phyloP scores from a whole-genome alignment of 768 basidiomycete species.

The Lentinula detonsa region DNA sequence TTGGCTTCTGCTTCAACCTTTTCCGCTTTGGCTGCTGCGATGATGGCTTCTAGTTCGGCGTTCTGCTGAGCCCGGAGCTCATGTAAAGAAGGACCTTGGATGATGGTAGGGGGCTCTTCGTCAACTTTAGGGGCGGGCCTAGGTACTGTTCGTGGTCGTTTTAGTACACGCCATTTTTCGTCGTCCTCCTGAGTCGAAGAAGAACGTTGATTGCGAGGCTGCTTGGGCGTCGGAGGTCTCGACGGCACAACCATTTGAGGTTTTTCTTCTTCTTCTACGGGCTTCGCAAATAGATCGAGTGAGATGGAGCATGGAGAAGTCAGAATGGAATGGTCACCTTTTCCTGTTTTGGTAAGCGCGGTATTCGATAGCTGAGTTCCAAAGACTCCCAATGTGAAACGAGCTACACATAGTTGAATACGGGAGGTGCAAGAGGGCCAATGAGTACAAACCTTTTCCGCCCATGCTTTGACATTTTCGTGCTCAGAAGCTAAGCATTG shows the following conservation, averaged over 20 bases:
- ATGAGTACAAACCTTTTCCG: slow-evolving; percentile 48
- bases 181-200: background rate
- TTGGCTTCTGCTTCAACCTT: slow-evolving; percentile 14
- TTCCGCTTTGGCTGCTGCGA: slow-evolving; percentile 4
- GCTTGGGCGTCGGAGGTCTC: background rate
- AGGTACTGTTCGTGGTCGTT: background rate
- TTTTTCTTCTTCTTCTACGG: background rate
- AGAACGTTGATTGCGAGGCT: background rate
- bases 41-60: background rate
- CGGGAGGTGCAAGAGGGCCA: background rate
- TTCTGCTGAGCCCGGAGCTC: background rate
- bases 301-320: background rate
- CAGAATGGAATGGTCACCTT: background rate
- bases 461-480: slow-evolving; percentile 47
- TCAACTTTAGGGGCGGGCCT: background rate
- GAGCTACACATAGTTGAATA: slow-evolving; percentile 38
- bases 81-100: too few relatives aligned
- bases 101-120: background rate
- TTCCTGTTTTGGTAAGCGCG: slow-evolving; percentile 44
- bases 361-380: slow-evolving; percentile 80
- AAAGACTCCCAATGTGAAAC: slow-evolving; percentile 77
- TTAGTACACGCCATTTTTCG: background rate
- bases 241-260: background rate
- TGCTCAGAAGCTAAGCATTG: slow-evolving; percentile 48
- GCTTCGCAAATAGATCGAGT: background rate